Base-by-base conservation (phyloP, 2,329 filamentous ascomycete species). In the Chaetomiaceae sp. region DNA sequence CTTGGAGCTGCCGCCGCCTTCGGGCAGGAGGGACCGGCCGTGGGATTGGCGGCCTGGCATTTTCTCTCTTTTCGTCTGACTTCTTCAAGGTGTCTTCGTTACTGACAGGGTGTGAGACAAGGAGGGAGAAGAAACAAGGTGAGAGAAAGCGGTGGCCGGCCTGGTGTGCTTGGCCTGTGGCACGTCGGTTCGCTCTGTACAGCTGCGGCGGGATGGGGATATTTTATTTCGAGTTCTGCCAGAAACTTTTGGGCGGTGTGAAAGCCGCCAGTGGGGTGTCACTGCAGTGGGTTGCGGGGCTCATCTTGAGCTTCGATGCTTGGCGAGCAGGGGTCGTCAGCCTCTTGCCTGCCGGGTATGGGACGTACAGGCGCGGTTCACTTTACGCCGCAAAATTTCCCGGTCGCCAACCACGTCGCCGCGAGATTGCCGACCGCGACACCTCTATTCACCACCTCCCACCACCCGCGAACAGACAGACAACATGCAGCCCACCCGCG, bases 401-500 rank as follows among this genome's bases (percentile, higher is more conserved):
- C 26, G 42, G 22, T 18, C 22, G 15, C 19, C 27, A 18, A 26
- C 30, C 24, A 42, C 26, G 10, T 18, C 18, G 10, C 34, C 20
- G 20, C n/a, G 19, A 34, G 19, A 19, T 26, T n/a, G 15, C 38
- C 27, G 29, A 38, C 39, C 15, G 11, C 27, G n/a, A 17, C 35
- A 20, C n/a, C n/a, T 27, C 9, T 14, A 30, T 20, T 29, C 7
- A 19, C 40, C 35, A 26, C 22, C 35, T 24, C 20, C 20, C 30
- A 35, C 24, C 14, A 7, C 33, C 14, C 44, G 27, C 19, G 14
- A 17, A 35, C 12, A 32, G 15, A 27, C 27, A 10, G n/a, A 30
- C 30, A 20, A 10, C 52, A 87, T 86, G 81, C 76, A 79, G 65
- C 78, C 86, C 46, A 86, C 86, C 14, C 73, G 78, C 60, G 65